Base-by-base conservation (phyloP, 225 moss, liverwort and hornwort species). In the Marchantia polymorpha region DNA sequence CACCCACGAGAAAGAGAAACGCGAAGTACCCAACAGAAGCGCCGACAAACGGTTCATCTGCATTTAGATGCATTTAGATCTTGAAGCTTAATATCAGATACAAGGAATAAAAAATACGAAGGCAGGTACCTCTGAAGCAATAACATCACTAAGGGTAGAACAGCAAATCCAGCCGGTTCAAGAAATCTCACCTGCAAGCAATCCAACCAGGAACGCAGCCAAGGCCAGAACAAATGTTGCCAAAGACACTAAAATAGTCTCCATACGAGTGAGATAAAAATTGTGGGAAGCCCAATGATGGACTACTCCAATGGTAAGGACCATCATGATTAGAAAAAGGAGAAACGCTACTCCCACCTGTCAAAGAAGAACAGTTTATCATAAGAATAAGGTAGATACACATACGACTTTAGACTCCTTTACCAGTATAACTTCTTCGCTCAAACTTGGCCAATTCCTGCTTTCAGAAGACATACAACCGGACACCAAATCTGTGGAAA, bases 231-330 rank as follows among this genome's bases (percentile, higher is more conserved):
- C 95, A 81, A 93, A 95, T 19, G 93, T 92, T 39, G 90, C 91
- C 55, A 99, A 78, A 80, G 92, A 95, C 77, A 95, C 95, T 73
- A 99, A 82, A 80, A 95, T 80, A 69, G 91, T 91, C 80, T 99
- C 97, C 91, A 89, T 88, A 39, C 95, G 92, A 50, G 97, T 99
- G 85, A 99, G 90, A 85, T 99, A 99, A 76, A 99, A 99, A 86
- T 99, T 99, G 67, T 99, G 97, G 77, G 95, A 99, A 23, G 93
- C 97, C 97, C 97, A 99, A 74, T 99, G 97, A 89, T 94, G 97
- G 71, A 99, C 91, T 65, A 99, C 97, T 74, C 87, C 95, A 77
- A 99, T 91, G 26, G 93, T 88, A 67, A 95, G 82, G 52, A 95
- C 88, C 78, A 99, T 78, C 78, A 99, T 91, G 30, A 99, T 85